Evolutionary conservation across 2,329 filamentous ascomycete species (phyloP).

Genomic region (Scedosporium boydii): DNA sequence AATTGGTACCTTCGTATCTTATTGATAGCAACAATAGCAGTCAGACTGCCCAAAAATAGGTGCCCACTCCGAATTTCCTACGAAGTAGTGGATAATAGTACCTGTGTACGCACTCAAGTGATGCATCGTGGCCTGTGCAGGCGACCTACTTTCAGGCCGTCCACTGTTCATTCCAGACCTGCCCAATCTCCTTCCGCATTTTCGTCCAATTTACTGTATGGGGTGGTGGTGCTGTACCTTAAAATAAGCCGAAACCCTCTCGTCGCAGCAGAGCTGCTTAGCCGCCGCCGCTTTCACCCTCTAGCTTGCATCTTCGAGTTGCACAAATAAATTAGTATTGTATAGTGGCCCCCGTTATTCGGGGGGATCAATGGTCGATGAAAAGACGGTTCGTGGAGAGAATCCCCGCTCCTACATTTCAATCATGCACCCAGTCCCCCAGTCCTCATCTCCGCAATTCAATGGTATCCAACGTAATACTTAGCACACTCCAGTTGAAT

Average conservation of each 20-base stretch:
- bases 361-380: not conserved
- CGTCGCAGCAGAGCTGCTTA: not conserved
- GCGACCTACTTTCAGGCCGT: too few relatives aligned
- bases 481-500: too few relatives aligned
- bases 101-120: not conserved
- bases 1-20: not conserved
- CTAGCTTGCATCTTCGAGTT: not conserved
- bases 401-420: not conserved
- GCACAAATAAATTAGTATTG: not conserved
- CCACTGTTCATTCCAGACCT: too few relatives aligned
- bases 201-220: not conserved
- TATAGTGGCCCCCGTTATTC: not conserved
- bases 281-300: not conserved
- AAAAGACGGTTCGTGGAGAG: not conserved
- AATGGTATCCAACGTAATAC: too few relatives aligned
- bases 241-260: not conserved
- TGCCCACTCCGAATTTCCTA: too few relatives aligned
- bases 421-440: not conserved
- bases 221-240: too few relatives aligned
- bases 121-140: not conserved
- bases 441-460: too few relatives aligned
- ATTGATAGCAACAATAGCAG: not conserved
- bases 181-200: not conserved
- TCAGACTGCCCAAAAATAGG: not conserved
- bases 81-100: too few relatives aligned